phyloP scores from a whole-genome alignment of 305 asterid species.

The Plantago rigida region DNA sequence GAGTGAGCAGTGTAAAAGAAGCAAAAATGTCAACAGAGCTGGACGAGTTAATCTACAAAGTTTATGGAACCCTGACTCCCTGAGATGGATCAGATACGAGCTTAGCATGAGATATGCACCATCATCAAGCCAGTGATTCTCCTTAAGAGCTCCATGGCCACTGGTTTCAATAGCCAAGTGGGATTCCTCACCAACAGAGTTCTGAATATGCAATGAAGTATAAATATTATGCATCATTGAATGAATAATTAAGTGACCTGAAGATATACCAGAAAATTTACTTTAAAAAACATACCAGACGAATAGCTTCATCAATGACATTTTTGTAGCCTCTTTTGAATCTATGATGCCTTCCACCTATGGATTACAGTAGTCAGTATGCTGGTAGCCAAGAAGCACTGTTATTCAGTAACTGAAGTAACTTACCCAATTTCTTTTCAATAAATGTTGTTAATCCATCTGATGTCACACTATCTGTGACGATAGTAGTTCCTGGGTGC shows the following conservation, averaged over 20 bases:
- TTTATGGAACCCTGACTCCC: neutral
- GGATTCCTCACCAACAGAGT: slow-evolving; percentile 75
- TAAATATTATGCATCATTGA: slow-evolving; percentile 3
- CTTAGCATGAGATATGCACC: slow-evolving; percentile 97
- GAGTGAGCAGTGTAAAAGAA: slow-evolving; percentile 1
- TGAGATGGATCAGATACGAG: slow-evolving; percentile 15
- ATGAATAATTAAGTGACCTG: slow-evolving; percentile 3
- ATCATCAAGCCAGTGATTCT: slow-evolving; percentile 96
- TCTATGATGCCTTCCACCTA: slow-evolving; percentile 93
- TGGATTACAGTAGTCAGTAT: slow-evolving; percentile 23
- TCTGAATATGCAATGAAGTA: slow-evolving; percentile 43
- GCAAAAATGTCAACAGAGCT: neutral
- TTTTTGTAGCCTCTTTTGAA: slow-evolving; percentile 99
- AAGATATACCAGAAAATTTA: slow-evolving; percentile 13
- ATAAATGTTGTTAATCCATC: slow-evolving; percentile 91
- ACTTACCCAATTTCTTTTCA: slow-evolving; percentile 83
- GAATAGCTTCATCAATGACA: slow-evolving; percentile 95
- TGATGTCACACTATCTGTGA: slow-evolving; percentile 94
- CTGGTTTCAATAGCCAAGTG: slow-evolving; percentile 98
- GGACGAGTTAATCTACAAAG: neutral
- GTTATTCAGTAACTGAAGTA: slow-evolving; percentile 11
- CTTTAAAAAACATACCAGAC: slow-evolving; percentile 48
- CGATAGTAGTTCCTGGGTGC: slow-evolving; percentile 95
- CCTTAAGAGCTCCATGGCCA: slow-evolving; percentile 99
- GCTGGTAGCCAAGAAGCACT: slow-evolving; percentile 20